Base-by-base conservation (phyloP, 768 basidiomycete species). In the Butyriboletus loyo region DNA sequence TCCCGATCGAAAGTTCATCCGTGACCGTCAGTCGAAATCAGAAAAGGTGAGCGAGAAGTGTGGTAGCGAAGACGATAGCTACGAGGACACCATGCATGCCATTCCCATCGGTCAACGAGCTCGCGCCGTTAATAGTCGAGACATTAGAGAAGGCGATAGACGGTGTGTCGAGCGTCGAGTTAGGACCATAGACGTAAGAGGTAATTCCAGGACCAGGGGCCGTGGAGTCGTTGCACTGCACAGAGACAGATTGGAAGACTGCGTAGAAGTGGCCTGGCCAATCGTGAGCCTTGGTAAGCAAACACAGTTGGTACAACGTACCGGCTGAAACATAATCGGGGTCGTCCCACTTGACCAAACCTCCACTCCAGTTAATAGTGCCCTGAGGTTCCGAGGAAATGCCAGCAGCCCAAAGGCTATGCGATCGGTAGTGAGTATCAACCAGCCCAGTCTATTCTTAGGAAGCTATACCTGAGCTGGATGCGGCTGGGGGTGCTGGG, bases 361-460 rank as follows among this genome's bases (percentile, higher is more conserved):
- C 91, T 55, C 88, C 89, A 15, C 84, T 78, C 91, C 92, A 95
- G 50, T 80, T 60, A 31, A 95, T 71, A 8, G 87, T 92, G 24
- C 92, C 92, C 44, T 73, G 69, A 8, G 89, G 74, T 31, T 75
- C 77, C 9, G 75, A 63, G 35, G 74, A 51, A 62, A 89, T 84
- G 30, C 91, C 92, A 7, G 87, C 86, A n/a, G 90, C 86, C 90
- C 91, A 93, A 48, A 93, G 59, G 55, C 86, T 75, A 46, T 30
- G 30, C 5, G 22, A 31, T n/a, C 8, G 2, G 6, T 30, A 7
- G 22, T 62, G 13, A 69, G 37, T 14, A 39, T 51, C 50, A 5
- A 30, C 15, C 2, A 22, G 25, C 34, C 6, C 0, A 1, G 14
- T 22, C 3, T 21, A 41, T 43, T 21, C 10, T 30, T 28, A 19